Conservation (phyloP, 2,329 filamentous ascomycete genomes). For the Fulvia fulva region DNA sequence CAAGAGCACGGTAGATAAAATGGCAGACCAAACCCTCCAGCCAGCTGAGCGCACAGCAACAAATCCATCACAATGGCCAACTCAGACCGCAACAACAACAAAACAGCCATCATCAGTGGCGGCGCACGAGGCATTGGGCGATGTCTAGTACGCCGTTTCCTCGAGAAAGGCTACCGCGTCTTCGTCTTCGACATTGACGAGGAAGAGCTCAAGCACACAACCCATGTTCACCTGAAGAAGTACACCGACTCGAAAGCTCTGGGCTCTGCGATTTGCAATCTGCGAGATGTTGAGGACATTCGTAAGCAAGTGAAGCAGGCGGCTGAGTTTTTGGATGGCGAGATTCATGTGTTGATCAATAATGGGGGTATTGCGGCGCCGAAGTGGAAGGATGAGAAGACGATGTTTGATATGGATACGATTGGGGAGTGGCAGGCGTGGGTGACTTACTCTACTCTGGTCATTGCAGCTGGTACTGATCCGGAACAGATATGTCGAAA, state of each 20-base stretch:
- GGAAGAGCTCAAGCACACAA: constrained; percentile 36
- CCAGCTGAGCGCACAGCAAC: not conserved
- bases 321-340: constrained; percentile 31
- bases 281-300: constrained; percentile 34
- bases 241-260: constrained; percentile 20
- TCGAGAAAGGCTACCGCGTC: constrained; percentile 37
- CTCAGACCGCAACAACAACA: not conserved
- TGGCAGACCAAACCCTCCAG: not conserved
- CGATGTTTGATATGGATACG: constrained; percentile 32
- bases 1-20: not conserved
- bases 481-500: constrained; percentile 35
- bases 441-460: not conserved
- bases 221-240: constrained; percentile 26
- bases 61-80: not conserved
- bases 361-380: constrained; percentile 37
- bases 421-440: constrained; percentile 36
- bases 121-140: constrained; percentile 36
- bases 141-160: constrained; percentile 34
- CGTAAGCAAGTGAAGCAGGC: constrained; percentile 29
- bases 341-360: constrained; percentile 39
- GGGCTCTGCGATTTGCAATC: constrained; percentile 28
- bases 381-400: constrained; percentile 31
- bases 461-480: no score
- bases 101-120: constrained; percentile 28
- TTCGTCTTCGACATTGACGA: constrained; percentile 40